These are phyloP conservation scores for Phytophthora idaei DNA, from an alignment of 352 stramenopile genomes.

Conservation along the genomic window DNA sequence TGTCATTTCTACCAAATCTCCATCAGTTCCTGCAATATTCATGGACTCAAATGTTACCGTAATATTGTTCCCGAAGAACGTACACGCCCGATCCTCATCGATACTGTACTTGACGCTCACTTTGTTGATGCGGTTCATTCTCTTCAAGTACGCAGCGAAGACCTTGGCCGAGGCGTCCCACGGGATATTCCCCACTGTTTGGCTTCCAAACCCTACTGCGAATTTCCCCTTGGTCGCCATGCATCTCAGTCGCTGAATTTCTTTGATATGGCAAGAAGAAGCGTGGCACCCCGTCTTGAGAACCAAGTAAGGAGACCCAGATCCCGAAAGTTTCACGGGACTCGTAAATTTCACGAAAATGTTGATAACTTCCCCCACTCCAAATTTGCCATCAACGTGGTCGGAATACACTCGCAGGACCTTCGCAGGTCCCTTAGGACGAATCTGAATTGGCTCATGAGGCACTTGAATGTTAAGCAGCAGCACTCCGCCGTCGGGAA, in stretches of 20 bases:
- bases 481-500: slow-evolving; percentile 73
- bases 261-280: slow-evolving; percentile 52
- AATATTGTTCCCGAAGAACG: slow-evolving; percentile 85
- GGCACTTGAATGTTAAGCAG: slow-evolving; percentile 71
- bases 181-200: slow-evolving; percentile 71
- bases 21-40: slow-evolving; percentile 67
- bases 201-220: slow-evolving; percentile 53
- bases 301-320: slow-evolving; percentile 46
- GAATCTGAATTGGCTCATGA: slow-evolving; percentile 53
- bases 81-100: slow-evolving; percentile 60
- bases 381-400: slow-evolving; percentile 49
- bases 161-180: slow-evolving; percentile 54
- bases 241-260: slow-evolving; percentile 71
- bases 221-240: slow-evolving; percentile 71
- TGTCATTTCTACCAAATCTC: slow-evolving; percentile 68
- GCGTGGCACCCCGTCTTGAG: slow-evolving; percentile 65
- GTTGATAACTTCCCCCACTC: slow-evolving; percentile 64
- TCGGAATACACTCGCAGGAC: slow-evolving; percentile 67
- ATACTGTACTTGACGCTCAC: slow-evolving; percentile 70
- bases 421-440: slow-evolving; percentile 61
- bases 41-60: slow-evolving; percentile 79
- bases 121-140: slow-evolving; percentile 69
- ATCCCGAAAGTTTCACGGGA: slow-evolving; percentile 56
- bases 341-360: slow-evolving; percentile 79
- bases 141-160: slow-evolving; percentile 53